Conservation (phyloP, 78 protist species). For the Protostelium mycophagum region DNA sequence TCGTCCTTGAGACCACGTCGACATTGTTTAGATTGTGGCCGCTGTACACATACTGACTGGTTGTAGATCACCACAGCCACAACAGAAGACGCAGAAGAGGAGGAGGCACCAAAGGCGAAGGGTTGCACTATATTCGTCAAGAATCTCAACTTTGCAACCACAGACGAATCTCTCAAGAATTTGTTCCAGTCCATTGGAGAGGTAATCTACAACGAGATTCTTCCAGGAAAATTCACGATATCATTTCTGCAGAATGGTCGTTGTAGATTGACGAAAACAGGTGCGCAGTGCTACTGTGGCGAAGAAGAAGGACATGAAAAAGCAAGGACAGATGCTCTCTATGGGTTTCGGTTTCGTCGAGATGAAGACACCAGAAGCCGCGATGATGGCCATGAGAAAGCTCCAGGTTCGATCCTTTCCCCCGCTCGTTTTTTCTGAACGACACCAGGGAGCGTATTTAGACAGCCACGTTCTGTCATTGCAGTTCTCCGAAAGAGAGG, state of each 20-base stretch:
- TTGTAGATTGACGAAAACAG: neutral
- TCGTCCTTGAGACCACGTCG: too few relatives aligned
- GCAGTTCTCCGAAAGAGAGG: slow-evolving; percentile 21
- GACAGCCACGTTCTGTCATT: slow-evolving; percentile 70
- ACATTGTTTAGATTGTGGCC: too few relatives aligned
- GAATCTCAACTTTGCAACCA: slow-evolving; percentile 83
- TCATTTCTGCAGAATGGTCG: neutral
- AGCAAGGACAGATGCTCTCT: slow-evolving; percentile 27
- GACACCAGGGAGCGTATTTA: slow-evolving; percentile 7
- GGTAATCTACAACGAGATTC: neutral
- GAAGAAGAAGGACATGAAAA: slow-evolving; percentile 22
- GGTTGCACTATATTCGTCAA: slow-evolving; percentile 76
- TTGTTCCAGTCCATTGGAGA: slow-evolving; percentile 22
- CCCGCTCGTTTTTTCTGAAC: neutral
- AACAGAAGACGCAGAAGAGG: neutral
- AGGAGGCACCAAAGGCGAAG: slow-evolving; percentile 3
- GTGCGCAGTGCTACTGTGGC: slow-evolving; percentile 20
- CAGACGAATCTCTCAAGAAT: slow-evolving; percentile 51
- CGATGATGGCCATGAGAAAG: slow-evolving; percentile 16
- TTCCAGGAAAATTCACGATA: neutral
- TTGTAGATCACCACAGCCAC: neutral
- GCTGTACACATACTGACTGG: too few relatives aligned
- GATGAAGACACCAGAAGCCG: slow-evolving; percentile 24
- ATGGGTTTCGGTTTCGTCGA: slow-evolving; percentile 89
- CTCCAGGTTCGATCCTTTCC: slow-evolving; percentile 2